phyloP scores from a whole-genome alignment of 2,329 filamentous ascomycete species.

The Thielaviopsis populi region DNA sequence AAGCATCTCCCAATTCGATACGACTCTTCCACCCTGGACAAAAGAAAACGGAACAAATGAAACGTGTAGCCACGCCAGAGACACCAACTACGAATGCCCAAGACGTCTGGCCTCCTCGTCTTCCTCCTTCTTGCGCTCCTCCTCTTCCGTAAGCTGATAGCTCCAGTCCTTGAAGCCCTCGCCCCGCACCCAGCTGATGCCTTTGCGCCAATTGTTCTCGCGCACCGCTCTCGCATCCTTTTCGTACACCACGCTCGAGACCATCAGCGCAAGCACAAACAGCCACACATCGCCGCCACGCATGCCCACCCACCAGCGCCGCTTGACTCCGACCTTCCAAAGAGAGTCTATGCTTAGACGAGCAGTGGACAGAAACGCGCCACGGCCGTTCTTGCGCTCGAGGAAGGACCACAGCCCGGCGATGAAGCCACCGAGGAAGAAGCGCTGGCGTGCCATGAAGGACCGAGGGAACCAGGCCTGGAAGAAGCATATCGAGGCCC shows the following conservation, averaged over 20 bases:
- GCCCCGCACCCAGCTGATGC: conserved; percentile 56
- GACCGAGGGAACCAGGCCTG: conserved; percentile 60
- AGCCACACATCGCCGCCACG: conserved; percentile 71
- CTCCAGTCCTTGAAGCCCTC: conserved; percentile 61
- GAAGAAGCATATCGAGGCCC: conserved; percentile 84
- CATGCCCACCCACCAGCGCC: conserved; percentile 72
- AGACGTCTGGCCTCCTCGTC: conserved; percentile 20
- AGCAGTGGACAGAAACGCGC: conserved; percentile 64
- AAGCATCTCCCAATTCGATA: background rate
- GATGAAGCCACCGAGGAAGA: conserved; percentile 76
- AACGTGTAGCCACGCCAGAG: background rate
- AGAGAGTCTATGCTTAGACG: conserved; percentile 65
- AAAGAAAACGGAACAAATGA: conserved; percentile 1
- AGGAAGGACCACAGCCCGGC: conserved; percentile 77
- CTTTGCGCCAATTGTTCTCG: conserved; percentile 54
- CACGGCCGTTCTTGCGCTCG: conserved; percentile 47
- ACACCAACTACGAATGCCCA: conserved; percentile 18
- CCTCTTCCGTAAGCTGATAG: conserved; percentile 36
- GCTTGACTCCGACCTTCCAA: conserved; percentile 91
- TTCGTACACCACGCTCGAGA: conserved; percentile 68
- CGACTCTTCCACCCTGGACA: background rate
- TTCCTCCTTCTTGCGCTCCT: conserved; percentile 25
- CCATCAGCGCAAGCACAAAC: conserved; percentile 63
- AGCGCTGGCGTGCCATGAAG: conserved; percentile 66
- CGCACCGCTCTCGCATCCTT: conserved; percentile 50